A percentile compares a stretch with the other conserved stretches of the same genome.
Evolutionary conservation across 371 early-diverging fungal genomes (phyloP).

Genomic region (Circinella minor): DNA sequence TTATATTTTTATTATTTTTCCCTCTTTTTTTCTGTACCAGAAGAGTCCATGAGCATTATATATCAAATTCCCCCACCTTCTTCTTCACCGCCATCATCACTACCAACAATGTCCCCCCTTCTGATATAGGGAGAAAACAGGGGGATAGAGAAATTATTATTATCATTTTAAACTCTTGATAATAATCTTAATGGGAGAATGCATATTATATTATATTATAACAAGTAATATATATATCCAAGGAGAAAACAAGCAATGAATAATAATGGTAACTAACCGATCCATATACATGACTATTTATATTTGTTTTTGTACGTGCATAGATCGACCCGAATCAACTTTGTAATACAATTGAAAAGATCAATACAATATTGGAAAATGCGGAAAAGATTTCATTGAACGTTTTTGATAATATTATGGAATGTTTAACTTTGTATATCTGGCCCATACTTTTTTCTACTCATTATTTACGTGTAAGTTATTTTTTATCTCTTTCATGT

Average conservation of each 20-base stretch:
- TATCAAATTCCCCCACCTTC: not conserved
- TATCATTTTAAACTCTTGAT: too few species aligned
- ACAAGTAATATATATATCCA: too few species aligned
- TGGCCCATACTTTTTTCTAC: constrained; percentile 53
- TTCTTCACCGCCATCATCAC: too few species aligned
- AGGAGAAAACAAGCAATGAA: too few species aligned
- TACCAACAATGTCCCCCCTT: not conserved
- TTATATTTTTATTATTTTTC: not conserved
- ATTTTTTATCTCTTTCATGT: not conserved
- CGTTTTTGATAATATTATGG: constrained; percentile 53
- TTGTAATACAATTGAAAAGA: constrained; percentile 41
- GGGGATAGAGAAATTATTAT: not conserved
- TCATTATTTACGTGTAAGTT: constrained; percentile 50
- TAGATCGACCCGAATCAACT: constrained; percentile 17
- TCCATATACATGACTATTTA: not conserved
- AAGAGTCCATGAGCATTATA: not conserved
- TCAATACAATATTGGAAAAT: constrained; percentile 41
- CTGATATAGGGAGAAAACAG: not conserved
- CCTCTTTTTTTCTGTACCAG: not conserved
- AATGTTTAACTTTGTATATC: constrained; percentile 46
- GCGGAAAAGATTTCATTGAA: constrained; percentile 48
- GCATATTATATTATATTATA: too few species aligned
- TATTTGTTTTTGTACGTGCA: not conserved
- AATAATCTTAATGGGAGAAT: not conserved
- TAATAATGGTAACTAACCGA: too few species aligned